Base-by-base conservation (phyloP, 2,329 filamentous ascomycete species). In the Epichloe sp. region DNA sequence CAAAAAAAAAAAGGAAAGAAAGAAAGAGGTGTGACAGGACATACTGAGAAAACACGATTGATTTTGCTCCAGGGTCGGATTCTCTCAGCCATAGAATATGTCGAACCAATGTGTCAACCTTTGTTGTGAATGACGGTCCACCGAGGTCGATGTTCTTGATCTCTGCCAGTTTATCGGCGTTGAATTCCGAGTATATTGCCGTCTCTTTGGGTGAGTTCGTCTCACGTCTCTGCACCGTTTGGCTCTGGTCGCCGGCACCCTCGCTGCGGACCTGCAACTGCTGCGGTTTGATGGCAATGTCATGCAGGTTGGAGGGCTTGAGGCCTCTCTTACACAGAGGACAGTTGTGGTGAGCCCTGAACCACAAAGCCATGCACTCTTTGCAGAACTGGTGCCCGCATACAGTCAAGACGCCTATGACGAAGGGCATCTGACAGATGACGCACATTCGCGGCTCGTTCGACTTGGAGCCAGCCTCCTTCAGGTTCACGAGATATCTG, bases 321-420 rank as follows among this genome's bases (percentile, higher is more conserved):
- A 97, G 70, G 1, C 71, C 72, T 44, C 74, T 77, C 64, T 95
- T 95, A 73, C 93, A 98, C 5, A 88, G 76, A 0, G 91, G 91
- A 59, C 91, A 97, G 48, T 79, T 91, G 17, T 74, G 78, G 58
- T 89, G 82, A 35, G 79, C 73, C 52, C 72, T 74, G 71, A 85
- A 88, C 93, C 93, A 97, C 12, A 81, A 59, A 38, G 75, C 74
- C 58, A 97, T 83, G 65, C 93, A 97, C 31, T 88, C 85, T 60
- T 88, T 89, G 71, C 91, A 96, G 63, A 89, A 97, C 56, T 88
- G 81, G 62, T 98, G 93, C 0, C 91, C 91, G 63, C 93, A 97
- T 1, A 88, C 78, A 0, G 91, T 96, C 54, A 91, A 72, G 49
- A 86, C 80, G 49, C 91, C 91, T n/a, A 81, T 72, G 53, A 85